These are phyloP conservation scores for Candida gorgasii DNA, from an alignment of 805 yeast genomes.

Conservation along the genomic window DNA sequence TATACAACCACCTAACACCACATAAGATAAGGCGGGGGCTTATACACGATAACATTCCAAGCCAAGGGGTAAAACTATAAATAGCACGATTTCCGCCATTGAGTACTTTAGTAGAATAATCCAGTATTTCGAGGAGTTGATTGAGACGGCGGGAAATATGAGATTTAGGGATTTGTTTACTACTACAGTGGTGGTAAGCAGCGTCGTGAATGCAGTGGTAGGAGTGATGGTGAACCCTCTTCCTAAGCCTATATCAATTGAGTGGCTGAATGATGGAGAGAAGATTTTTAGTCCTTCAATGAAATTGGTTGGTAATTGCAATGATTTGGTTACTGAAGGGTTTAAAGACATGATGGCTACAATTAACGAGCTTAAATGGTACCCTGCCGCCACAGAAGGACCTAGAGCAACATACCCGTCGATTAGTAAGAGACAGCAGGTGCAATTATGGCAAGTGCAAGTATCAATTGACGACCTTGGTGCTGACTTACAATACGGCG, in stretches of 20 bases:
- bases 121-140: too few relatives aligned
- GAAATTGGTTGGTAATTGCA: neutral
- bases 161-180: too few relatives aligned
- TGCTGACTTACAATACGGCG: slow-evolving; percentile 30
- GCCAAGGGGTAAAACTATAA: too few relatives aligned
- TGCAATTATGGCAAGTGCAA: neutral
- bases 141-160: too few relatives aligned
- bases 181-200: too few relatives aligned
- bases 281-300: slow-evolving; percentile 2
- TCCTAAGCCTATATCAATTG: slow-evolving; percentile 12
- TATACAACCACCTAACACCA: too few relatives aligned
- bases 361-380: slow-evolving; percentile 29
- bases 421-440: neutral
- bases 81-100: too few relatives aligned
- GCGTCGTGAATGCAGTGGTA: too few relatives aligned
- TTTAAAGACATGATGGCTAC: slow-evolving; percentile 12
- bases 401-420: slow-evolving; percentile 12
- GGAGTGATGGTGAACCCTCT: slow-evolving; percentile 28
- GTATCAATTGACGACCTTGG: slow-evolving; percentile 10
- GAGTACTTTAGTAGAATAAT: too few relatives aligned
- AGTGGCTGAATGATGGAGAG: slow-evolving; percentile 12
- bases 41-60: too few relatives aligned
- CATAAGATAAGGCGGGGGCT: too few relatives aligned
- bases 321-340: slow-evolving; percentile 4
- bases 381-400: slow-evolving; percentile 32